phyloP scores from a whole-genome alignment of 305 asterid genomes.

The Euphrasia arctica region DNA sequence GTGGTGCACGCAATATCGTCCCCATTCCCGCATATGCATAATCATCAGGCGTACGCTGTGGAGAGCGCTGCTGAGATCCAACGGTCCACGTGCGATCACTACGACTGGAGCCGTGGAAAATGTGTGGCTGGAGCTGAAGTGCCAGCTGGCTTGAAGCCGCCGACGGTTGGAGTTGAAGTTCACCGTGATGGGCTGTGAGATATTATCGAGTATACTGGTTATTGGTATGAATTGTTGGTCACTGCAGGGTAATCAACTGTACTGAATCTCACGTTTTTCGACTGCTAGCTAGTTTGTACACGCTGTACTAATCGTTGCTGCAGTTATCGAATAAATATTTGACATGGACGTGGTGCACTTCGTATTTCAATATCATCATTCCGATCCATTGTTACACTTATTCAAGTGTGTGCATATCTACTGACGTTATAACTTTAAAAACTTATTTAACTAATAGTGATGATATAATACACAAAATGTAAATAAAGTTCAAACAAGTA shows the following conservation, averaged over 20 bases:
- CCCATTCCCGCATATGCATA: slow-evolving; percentile 67
- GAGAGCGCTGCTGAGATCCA: slow-evolving; percentile 28
- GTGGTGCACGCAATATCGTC: slow-evolving; percentile 61
- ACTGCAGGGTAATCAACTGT: slow-evolving; percentile 20
- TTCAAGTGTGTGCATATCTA: background rate
- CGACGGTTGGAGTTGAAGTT: slow-evolving; percentile 36
- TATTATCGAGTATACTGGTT: slow-evolving; percentile 11
- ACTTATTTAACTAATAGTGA: background rate
- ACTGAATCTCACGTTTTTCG: slow-evolving; percentile 15
- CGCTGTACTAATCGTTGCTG: slow-evolving; percentile 7
- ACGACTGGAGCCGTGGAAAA: slow-evolving; percentile 42
- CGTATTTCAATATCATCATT: background rate
- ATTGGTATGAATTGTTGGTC: slow-evolving; percentile 17
- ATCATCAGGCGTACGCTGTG: slow-evolving; percentile 30
- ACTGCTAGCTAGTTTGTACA: slow-evolving; percentile 13
- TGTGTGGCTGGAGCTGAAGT: slow-evolving; percentile 41
- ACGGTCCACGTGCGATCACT: slow-evolving; percentile 37
- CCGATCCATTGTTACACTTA: background rate
- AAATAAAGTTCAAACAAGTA: background rate
- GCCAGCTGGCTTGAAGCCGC: slow-evolving; percentile 42
- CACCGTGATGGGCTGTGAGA: slow-evolving; percentile 42
- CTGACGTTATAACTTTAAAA: too few species aligned
- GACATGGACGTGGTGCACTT: slow-evolving; percentile 11
- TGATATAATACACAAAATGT: background rate
- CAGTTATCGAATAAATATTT: slow-evolving; percentile 22